Evolutionary conservation across 495 filamentous ascomycete genomes (phyloP).

Genomic region (Penicillium nucicola): DNA sequence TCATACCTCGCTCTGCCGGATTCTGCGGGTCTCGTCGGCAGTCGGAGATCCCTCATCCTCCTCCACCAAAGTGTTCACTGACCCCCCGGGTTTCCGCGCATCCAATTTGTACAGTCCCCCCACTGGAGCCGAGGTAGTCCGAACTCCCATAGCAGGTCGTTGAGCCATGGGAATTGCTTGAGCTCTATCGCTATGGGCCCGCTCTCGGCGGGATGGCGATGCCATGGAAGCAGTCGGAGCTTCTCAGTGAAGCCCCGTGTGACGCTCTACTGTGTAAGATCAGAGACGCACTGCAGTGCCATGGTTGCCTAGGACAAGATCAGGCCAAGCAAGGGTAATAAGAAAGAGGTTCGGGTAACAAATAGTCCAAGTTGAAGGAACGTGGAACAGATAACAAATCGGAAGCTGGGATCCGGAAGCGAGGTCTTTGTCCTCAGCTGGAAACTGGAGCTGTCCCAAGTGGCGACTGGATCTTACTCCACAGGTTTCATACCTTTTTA

Average conservation of each 20-base stretch:
- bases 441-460: too few species aligned
- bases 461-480: too few species aligned
- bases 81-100: slow-evolving; percentile 17
- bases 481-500: too few species aligned
- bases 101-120: slow-evolving; percentile 30
- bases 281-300: slow-evolving; percentile 33
- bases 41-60: slow-evolving; percentile 28
- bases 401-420: slow-evolving; percentile 1
- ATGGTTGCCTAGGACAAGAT: slow-evolving; percentile 31
- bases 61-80: slow-evolving; percentile 27
- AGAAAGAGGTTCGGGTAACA: slow-evolving; percentile 4
- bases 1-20: slow-evolving; percentile 16
- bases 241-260: slow-evolving; percentile 3
- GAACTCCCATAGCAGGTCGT: slow-evolving; percentile 29
- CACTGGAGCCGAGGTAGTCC: slow-evolving; percentile 36
- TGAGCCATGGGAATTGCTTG: slow-evolving; percentile 23
- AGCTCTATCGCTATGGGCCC: slow-evolving; percentile 32
- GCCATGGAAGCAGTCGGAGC: slow-evolving; percentile 14
- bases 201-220: slow-evolving; percentile 24
- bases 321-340: slow-evolving; percentile 8
- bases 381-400: slow-evolving; percentile 12
- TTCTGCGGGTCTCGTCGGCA: slow-evolving; percentile 10
- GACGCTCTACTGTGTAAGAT: slow-evolving; percentile 29
- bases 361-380: background rate
- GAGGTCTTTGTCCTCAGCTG: background rate